A percentile compares a stretch with the other conserved stretches of the same genome.
These are phyloP conservation scores for Yarrowia bubula DNA, from an alignment of 805 yeast genomes.

Conservation along the genomic window DNA sequence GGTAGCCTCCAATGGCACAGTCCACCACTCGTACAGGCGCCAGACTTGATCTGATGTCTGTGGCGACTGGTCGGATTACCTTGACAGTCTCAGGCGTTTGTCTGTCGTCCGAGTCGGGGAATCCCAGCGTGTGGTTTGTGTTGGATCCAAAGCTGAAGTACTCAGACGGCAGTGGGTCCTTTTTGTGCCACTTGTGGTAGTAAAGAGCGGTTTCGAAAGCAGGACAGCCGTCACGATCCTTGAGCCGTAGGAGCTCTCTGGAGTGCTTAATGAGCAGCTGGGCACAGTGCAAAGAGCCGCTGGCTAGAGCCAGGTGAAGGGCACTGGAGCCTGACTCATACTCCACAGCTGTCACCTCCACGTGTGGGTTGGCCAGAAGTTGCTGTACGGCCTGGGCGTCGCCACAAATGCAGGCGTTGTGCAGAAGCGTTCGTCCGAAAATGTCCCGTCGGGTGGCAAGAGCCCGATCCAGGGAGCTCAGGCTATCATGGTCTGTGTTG, in stretches of 20 bases:
- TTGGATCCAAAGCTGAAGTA: constrained; percentile 63
- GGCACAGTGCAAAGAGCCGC: constrained; percentile 57
- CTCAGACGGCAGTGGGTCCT: constrained; percentile 25
- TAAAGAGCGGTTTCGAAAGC: constrained; percentile 58
- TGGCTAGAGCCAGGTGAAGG: constrained; percentile 64
- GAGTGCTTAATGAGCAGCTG: constrained; percentile 43
- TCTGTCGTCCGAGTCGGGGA: constrained; percentile 61
- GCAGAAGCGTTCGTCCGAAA: constrained; percentile 55
- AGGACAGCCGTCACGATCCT: constrained; percentile 68
- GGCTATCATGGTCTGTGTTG: constrained; percentile 11
- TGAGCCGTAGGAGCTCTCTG: constrained; percentile 47
- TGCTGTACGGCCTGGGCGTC: constrained; percentile 39
- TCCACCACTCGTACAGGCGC: constrained; percentile 43
- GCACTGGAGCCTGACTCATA: constrained; percentile 80
- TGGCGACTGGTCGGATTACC: constrained; percentile 32
- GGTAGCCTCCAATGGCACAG: constrained; percentile 60
- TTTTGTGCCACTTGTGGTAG: constrained; percentile 13
- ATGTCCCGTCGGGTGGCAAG: constrained; percentile 51
- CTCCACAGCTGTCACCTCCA: constrained; percentile 53
- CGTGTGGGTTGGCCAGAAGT: constrained; percentile 49
- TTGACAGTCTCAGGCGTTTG: constrained; percentile 45
- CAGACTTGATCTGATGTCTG: not conserved
- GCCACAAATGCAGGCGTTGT: constrained; percentile 38
- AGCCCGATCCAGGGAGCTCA: constrained; percentile 39
- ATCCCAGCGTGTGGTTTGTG: constrained; percentile 59